A percentile compares a stretch with the other conserved stretches of the same genome.
Conservation (phyloP, 768 basidiomycete species). For the Chalciporus pseudorubinellus region DNA sequence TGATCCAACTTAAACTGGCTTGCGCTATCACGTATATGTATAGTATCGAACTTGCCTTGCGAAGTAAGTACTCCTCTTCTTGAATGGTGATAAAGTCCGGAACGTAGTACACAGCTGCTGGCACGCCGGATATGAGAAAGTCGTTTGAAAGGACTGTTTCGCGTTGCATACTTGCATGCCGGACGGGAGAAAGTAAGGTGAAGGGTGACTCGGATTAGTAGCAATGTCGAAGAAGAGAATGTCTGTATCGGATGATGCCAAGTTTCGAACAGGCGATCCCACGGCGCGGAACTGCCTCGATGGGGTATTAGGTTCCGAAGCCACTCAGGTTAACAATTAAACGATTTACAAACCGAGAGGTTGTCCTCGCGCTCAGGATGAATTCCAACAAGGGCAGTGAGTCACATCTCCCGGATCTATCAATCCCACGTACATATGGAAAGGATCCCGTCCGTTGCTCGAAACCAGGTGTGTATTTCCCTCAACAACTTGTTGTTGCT, state of each 20-base stretch:
- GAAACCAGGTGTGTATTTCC: background rate
- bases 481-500: background rate
- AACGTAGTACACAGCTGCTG: conserved; percentile 58
- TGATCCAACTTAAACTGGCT: background rate
- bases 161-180: conserved; percentile 18
- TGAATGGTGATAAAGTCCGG: conserved; percentile 73
- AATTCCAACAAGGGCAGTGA: background rate
- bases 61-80: conserved; percentile 75
- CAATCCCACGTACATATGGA: too few relatives aligned
- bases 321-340: background rate
- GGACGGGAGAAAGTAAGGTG: background rate
- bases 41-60: conserved; percentile 53
- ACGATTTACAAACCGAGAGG: background rate
- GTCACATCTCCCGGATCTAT: background rate
- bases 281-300: conserved; percentile 15
- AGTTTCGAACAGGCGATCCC: conserved; percentile 7
- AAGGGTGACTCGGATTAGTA: background rate
- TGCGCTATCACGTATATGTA: background rate
- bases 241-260: background rate
- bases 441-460: background rate
- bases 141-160: conserved; percentile 6
- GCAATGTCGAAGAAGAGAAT: too few relatives aligned
- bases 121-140: conserved; percentile 25
- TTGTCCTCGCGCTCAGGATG: background rate
- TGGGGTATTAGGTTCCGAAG: conserved; percentile 1